These are phyloP conservation scores for Taphrina wiesneri DNA, from an alignment of 1,139 yeast species.

Conservation along the genomic window DNA sequence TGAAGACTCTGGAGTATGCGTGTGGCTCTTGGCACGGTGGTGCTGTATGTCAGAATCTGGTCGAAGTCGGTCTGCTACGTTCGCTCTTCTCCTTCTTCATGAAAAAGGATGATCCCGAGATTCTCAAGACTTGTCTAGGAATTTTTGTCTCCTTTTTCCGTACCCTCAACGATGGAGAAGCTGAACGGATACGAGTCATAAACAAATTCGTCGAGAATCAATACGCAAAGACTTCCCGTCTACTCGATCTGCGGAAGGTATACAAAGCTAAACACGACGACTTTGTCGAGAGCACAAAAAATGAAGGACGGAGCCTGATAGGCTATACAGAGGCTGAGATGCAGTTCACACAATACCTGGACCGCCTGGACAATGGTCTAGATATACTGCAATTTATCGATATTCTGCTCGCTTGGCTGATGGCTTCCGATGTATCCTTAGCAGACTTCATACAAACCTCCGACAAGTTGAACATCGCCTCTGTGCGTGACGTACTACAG, in stretches of 20 bases:
- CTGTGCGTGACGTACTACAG: neutral
- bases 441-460: neutral
- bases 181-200: conserved; percentile 42
- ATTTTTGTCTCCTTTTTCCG: conserved; percentile 43
- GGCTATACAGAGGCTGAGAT: conserved; percentile 37
- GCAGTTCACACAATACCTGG: conserved; percentile 40
- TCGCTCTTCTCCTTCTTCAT: conserved; percentile 41
- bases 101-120: conserved; percentile 36
- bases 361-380: conserved; percentile 43
- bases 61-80: conserved; percentile 43
- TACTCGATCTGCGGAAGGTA: conserved; percentile 38
- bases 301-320: conserved; percentile 22
- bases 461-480: neutral
- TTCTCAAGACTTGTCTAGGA: conserved; percentile 39
- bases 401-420: conserved; percentile 44
- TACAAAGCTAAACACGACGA: conserved; percentile 21
- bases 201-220: conserved; percentile 43
- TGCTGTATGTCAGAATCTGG: conserved; percentile 41
- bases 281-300: conserved; percentile 31
- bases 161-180: conserved; percentile 44
- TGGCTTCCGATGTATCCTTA: conserved; percentile 41
- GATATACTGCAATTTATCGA: conserved; percentile 41
- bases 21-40: conserved; percentile 40
- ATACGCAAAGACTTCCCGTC: conserved; percentile 39
- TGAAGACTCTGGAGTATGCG: conserved; percentile 42